phyloP scores from a whole-genome alignment of 805 yeast genomes.

The Metschnikowia lunata region DNA sequence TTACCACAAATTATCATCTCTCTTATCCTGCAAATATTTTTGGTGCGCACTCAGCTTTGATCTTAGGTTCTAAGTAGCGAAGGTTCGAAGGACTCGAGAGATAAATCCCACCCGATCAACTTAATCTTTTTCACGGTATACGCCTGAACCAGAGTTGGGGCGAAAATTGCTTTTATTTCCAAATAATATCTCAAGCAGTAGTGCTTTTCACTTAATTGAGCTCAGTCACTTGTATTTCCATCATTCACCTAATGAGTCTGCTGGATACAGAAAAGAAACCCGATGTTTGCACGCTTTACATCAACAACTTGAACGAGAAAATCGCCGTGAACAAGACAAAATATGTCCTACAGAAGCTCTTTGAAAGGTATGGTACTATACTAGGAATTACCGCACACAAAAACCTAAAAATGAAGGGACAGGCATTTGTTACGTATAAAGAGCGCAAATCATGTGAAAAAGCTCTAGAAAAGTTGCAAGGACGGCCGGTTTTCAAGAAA shows the following conservation, averaged over 20 bases:
- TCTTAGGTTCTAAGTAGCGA: too few species aligned
- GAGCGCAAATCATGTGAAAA: conserved; percentile 37
- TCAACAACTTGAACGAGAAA: conserved; percentile 70
- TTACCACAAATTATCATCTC: too few species aligned
- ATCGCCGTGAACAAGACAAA: conserved; percentile 51
- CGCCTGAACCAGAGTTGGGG: too few species aligned
- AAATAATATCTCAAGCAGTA: too few species aligned
- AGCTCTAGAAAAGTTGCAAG: conserved; percentile 44
- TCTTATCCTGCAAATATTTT: too few species aligned
- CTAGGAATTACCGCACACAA: conserved; percentile 52
- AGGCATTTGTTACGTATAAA: conserved; percentile 68
- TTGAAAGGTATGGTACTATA: conserved; percentile 45
- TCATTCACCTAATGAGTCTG: not conserved
- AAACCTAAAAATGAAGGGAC: conserved; percentile 70
- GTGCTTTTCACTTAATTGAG: too few species aligned
- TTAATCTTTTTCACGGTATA: too few species aligned
- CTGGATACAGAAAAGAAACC: not conserved
- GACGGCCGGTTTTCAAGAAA: conserved; percentile 41
- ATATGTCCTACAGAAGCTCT: conserved; percentile 37
- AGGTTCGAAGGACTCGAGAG: too few species aligned
- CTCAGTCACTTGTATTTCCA: not conserved
- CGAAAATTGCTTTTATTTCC: too few species aligned
- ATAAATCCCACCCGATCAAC: too few species aligned
- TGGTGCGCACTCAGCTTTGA: too few species aligned
- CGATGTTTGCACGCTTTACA: conserved; percentile 42